Conservation (phyloP, 1,284 basidiomycete genomes). For the Tylopilus sp. region DNA sequence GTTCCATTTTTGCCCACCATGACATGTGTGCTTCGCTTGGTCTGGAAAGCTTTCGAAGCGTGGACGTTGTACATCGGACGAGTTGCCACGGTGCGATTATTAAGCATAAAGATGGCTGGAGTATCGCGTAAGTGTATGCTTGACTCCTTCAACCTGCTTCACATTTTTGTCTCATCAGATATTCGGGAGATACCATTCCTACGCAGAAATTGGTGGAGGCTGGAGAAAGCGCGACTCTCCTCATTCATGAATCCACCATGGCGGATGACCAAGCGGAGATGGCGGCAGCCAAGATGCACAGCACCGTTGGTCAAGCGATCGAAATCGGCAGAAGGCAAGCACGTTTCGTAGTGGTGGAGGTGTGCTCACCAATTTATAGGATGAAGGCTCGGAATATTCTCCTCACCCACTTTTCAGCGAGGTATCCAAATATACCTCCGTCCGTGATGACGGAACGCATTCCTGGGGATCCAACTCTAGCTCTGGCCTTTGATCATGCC, state of each 20-base stretch:
- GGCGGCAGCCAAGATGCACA: slow-evolving; percentile 80
- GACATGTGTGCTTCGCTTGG: slow-evolving; percentile 52
- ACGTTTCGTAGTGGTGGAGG: not conserved
- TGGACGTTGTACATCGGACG: slow-evolving; percentile 72
- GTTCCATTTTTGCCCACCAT: slow-evolving; percentile 29
- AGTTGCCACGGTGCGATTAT: slow-evolving; percentile 71
- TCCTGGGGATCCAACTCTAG: slow-evolving; percentile 47
- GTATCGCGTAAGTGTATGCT: slow-evolving; percentile 59
- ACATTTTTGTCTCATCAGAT: slow-evolving; percentile 38
- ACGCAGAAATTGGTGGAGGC: slow-evolving; percentile 63
- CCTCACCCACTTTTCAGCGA: slow-evolving; percentile 92
- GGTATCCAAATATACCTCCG: slow-evolving; percentile 83
- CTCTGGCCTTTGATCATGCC: slow-evolving; percentile 80
- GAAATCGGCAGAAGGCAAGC: slow-evolving; percentile 65
- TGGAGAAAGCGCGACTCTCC: slow-evolving; percentile 68
- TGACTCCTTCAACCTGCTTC: slow-evolving; percentile 9
- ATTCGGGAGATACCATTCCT: slow-evolving; percentile 88
- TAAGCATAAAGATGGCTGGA: slow-evolving; percentile 73
- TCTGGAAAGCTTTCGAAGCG: slow-evolving; percentile 55
- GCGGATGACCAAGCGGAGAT: slow-evolving; percentile 71
- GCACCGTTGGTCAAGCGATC: slow-evolving; percentile 86
- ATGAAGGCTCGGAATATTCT: slow-evolving; percentile 83
- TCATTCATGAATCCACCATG: slow-evolving; percentile 95
- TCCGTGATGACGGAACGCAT: slow-evolving; percentile 13
- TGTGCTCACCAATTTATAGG: slow-evolving; percentile 36